Percentiles rank a stretch among this genome's conserved stretches.
These are phyloP conservation scores for Pleodorina starrii DNA, from an alignment of 139 green algal species.

Conservation along the genomic window DNA sequence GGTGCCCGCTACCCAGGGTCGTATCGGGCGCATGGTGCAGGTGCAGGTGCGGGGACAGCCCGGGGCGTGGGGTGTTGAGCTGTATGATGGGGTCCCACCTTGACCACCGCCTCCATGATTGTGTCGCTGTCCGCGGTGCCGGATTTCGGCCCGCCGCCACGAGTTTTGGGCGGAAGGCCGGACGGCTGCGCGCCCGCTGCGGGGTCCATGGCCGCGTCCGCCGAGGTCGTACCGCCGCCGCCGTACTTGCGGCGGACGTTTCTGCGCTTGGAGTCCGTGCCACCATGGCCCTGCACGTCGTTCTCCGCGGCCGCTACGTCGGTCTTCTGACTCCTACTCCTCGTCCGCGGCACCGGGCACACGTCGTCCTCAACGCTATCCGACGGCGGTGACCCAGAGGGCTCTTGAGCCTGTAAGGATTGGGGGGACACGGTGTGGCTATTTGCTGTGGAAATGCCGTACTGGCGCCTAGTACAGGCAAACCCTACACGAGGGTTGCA, in stretches of 20 bases:
- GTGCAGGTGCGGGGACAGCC: too few relatives aligned
- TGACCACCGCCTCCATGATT: slow-evolving; percentile 81
- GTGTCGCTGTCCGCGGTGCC: slow-evolving; percentile 49
- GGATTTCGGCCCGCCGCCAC: background rate
- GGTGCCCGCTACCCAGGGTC: too few relatives aligned
- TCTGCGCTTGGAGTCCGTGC: background rate
- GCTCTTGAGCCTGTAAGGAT: background rate
- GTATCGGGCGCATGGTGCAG: too few relatives aligned
- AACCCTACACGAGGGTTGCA: too few relatives aligned
- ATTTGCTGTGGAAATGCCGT: too few relatives aligned
- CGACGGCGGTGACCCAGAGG: background rate
- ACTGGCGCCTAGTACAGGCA: too few relatives aligned
- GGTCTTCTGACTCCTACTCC: background rate
- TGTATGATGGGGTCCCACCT: too few relatives aligned
- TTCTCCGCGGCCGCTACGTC: background rate
- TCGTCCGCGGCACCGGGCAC: background rate
- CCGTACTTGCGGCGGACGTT: slow-evolving; percentile 44
- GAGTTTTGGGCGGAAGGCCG: background rate
- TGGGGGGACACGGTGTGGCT: background rate
- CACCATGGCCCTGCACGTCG: background rate
- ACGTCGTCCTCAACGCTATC: slow-evolving; percentile 13
- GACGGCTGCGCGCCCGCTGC: slow-evolving; percentile 1
- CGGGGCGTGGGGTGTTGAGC: too few relatives aligned
- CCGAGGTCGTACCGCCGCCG: slow-evolving; percentile 43
- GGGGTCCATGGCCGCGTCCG: slow-evolving; percentile 11